Evolutionary conservation across 208 protist genomes (phyloP).

Genomic region (Leptomonas pyrrhocoris): DNA sequence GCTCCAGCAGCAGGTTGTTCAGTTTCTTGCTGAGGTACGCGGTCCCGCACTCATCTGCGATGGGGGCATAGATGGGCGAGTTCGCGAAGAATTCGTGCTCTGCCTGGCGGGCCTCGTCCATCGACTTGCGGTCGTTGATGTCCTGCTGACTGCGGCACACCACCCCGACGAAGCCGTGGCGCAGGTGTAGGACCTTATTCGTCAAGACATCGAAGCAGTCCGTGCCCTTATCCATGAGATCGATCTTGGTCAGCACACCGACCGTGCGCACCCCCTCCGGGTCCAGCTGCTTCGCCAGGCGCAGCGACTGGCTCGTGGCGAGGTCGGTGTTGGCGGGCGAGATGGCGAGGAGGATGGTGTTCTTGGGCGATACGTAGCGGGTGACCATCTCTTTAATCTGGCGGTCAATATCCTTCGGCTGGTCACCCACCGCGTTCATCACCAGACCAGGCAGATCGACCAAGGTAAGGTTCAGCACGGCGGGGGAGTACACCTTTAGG

Average conservation of each 20-base stretch:
- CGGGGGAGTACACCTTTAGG: constrained; percentile 95
- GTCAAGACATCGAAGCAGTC: constrained; percentile 96
- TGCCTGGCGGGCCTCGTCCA: constrained; percentile 82
- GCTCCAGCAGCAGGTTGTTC: constrained; percentile 94
- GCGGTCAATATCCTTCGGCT: constrained; percentile 97
- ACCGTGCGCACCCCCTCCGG: constrained; percentile 97
- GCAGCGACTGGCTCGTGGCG: constrained; percentile 98
- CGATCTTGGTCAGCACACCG: constrained; percentile 99
- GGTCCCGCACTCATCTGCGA: constrained; percentile 89
- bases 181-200: constrained; percentile 93
- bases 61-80: constrained; percentile 92
- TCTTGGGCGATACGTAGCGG: constrained; percentile 95
- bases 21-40: constrained; percentile 91
- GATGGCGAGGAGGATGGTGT: constrained; percentile 99
- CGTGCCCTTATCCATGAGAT: constrained; percentile 99
- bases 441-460: constrained; percentile 99
- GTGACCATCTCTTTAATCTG: constrained; percentile 98
- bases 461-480: constrained; percentile 98
- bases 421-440: constrained; percentile 98
- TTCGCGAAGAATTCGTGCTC: constrained; percentile 95
- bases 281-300: constrained; percentile 97
- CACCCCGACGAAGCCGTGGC: constrained; percentile 98
- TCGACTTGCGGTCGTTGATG: constrained; percentile 93
- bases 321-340: constrained; percentile 99
- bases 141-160: constrained; percentile 98